These are phyloP conservation scores for Pseudocohnilembus persalinus DNA, from an alignment of 169 alveolate species.

Conservation along the genomic window DNA sequence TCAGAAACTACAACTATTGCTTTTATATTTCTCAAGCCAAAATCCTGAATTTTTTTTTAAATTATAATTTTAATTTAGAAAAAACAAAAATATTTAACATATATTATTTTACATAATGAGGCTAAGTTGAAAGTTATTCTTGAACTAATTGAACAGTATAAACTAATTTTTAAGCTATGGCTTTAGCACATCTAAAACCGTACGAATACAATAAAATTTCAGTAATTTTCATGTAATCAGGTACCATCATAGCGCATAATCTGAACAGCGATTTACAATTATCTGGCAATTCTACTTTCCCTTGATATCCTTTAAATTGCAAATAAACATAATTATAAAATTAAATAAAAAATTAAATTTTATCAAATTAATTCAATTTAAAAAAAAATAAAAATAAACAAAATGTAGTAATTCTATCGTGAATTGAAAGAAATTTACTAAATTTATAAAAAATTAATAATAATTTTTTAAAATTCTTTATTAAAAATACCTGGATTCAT, in stretches of 20 bases:
- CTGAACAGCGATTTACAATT: constrained; percentile 55
- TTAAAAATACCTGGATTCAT: constrained; percentile 69
- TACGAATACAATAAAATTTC: constrained; percentile 71
- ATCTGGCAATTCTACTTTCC: constrained; percentile 55
- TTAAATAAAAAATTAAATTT: too few species aligned
- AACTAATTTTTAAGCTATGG: constrained; percentile 67
- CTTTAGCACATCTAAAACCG: constrained; percentile 70
- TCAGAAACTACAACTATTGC: constrained; percentile 88
- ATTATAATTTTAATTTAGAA: too few species aligned
- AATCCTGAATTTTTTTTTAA: constrained; percentile 17
- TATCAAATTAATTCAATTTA: too few species aligned
- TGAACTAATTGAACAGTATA: constrained; percentile 63
- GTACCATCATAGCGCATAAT: constrained; percentile 76
- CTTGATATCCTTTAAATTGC: constrained; percentile 51
- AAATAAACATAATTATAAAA: too few species aligned
- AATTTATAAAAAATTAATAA: too few species aligned
- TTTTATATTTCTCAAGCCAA: constrained; percentile 77
- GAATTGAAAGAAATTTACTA: not conserved
- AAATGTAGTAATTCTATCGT: too few species aligned
- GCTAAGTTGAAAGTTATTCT: constrained; percentile 68
- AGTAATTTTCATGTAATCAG: constrained; percentile 63
- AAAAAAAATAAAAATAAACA: too few species aligned
- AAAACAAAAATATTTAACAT: too few species aligned
- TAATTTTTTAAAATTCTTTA: too few species aligned
- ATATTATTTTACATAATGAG: constrained; percentile 60